These are phyloP conservation scores for Euryodendron excelsum DNA, from an alignment of 148 eudicot genomes.

Conservation along the genomic window DNA sequence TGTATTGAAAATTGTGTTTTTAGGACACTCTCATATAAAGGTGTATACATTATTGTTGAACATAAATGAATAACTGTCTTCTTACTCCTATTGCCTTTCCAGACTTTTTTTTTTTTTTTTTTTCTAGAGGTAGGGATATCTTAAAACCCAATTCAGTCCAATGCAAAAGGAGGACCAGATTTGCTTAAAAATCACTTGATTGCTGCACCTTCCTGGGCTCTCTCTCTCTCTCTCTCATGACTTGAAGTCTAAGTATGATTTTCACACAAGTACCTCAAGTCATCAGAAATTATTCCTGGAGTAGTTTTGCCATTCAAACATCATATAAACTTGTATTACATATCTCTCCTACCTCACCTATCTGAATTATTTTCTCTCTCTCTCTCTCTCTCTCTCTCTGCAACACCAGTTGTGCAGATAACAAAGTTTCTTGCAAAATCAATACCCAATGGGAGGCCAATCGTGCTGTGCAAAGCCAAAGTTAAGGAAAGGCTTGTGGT, in stretches of 20 bases:
- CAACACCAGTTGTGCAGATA: neutral
- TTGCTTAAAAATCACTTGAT: conserved; percentile 84
- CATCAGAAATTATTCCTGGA: conserved; percentile 8
- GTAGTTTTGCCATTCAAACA: neutral
- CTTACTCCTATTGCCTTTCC: conserved; percentile 18
- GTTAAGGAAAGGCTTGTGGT: conserved; percentile 53
- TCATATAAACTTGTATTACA: conserved; percentile 2
- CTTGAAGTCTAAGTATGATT: conserved; percentile 75
- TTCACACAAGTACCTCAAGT: conserved; percentile 22
- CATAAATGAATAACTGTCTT: conserved; percentile 21
- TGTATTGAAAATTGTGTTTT: no score
- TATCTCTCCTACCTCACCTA: neutral
- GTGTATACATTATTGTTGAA: neutral
- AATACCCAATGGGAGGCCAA: conserved; percentile 34
- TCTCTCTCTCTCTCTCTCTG: no score
- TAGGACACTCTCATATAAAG: neutral
- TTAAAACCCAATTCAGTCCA: conserved; percentile 56
- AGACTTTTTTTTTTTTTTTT: neutral
- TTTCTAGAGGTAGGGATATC: conserved; percentile 33
- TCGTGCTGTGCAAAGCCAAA: conserved; percentile 47
- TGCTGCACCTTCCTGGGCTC: conserved; percentile 37
- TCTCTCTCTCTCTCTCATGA: conserved; percentile 38
- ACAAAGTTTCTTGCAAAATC: neutral
- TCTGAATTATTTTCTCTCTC: neutral
- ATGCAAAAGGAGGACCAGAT: conserved; percentile 39